Base-by-base conservation (phyloP, 176 grass and related monocot species). In the Oryza glaberrima region DNA sequence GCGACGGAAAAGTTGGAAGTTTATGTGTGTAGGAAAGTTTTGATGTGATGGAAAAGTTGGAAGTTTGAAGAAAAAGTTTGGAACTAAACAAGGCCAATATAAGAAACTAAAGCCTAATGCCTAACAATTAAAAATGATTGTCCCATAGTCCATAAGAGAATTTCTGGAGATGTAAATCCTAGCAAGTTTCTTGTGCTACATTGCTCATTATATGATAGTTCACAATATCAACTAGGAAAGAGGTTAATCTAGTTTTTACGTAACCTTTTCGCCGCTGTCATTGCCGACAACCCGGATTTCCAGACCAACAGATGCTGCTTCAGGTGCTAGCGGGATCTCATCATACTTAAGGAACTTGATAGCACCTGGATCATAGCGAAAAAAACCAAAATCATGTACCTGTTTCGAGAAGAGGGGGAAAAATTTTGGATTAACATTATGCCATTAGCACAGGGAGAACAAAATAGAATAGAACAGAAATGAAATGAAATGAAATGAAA, bases 361-460 rank as follows among this genome's bases (percentile, higher is more conserved):
- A 73, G 96, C 94, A 84, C 82, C 78, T 77, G 96, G 96, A 81
- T 99, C 96, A 86, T 94, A 99, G 68, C 96, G 86, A 72, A 99
- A 99, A 86, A 99, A 96, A 34, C 96, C 96, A 96, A 99, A 99
- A 99, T 99, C 96, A 92, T 99, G 96, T 78, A 99, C 92, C 96
- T 99, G 86, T 87, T 80, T 83, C 44, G 49, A 86, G 30, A 81
- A 80, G 44, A 81, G 63, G 69, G 69, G 9, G 12, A 15, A 44
- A 82, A 54, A 4, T 61, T 36, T 77, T 36, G 60, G 48, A 64
- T 85, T 85, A 81, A 77, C 47, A 86, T 47, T 12, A 75, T 20
- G 80, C 34, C 85, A 76, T 76, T 35, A 23, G 76, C 70, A 70
- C 12, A 30, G 46, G 63, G 10, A 80, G 73, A 71, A 23, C 11